A percentile compares a stretch with the other conserved stretches of the same genome.
Evolutionary conservation across 768 basidiomycete genomes (phyloP).

Genomic region (Lentinula lateritia): DNA sequence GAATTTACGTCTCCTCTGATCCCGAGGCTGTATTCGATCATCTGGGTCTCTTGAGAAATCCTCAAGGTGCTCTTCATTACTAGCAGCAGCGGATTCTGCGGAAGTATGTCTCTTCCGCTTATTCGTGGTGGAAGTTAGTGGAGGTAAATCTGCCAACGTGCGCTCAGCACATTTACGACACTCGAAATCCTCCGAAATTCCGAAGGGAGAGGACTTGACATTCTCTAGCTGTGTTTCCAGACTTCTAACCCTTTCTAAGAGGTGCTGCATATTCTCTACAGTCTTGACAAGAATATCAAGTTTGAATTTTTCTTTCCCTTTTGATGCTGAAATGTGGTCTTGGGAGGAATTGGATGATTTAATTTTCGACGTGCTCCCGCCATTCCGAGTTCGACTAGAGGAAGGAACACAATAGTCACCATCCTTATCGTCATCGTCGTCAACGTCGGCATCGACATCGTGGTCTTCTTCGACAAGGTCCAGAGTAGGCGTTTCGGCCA

Average conservation of each 20-base stretch:
- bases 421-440: slow-evolving; percentile 29
- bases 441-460: slow-evolving; percentile 23
- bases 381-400: slow-evolving; percentile 19
- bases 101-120: background rate
- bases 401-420: slow-evolving; percentile 27
- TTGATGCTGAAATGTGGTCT: slow-evolving; percentile 20
- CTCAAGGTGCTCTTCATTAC: background rate
- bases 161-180: slow-evolving; percentile 11
- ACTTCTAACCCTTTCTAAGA: slow-evolving; percentile 47
- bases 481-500: background rate
- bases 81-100: background rate
- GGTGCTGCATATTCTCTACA: slow-evolving; percentile 70
- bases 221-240: slow-evolving; percentile 25
- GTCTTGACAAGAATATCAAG: slow-evolving; percentile 85
- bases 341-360: background rate
- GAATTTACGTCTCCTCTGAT: background rate
- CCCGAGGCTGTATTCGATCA: background rate
- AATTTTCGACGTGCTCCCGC: slow-evolving; percentile 15
- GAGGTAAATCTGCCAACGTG: background rate
- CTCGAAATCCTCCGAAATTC: slow-evolving; percentile 11
- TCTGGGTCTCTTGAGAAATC: background rate
- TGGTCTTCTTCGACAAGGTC: background rate
- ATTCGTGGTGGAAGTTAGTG: background rate
- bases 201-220: slow-evolving; percentile 18
- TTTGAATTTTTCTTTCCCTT: slow-evolving; percentile 77